A percentile compares a stretch with the other conserved stretches of the same genome.
Evolutionary conservation across 352 stramenopile species (phyloP).

Genomic region (Phytophthora foliorum): DNA sequence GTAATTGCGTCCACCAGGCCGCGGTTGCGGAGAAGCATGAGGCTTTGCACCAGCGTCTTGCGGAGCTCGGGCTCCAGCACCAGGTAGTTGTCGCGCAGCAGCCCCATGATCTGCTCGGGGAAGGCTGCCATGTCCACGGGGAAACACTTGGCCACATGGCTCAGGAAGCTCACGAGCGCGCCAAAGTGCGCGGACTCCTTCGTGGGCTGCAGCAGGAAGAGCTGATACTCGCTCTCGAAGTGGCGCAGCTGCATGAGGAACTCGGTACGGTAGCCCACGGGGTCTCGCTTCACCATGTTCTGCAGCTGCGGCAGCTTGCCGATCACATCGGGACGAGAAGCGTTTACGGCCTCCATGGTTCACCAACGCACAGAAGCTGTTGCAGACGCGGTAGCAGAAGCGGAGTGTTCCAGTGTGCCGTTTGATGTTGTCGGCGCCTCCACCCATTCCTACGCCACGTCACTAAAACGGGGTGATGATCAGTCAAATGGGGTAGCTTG

Average conservation of each 20-base stretch:
- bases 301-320: conserved; percentile 96
- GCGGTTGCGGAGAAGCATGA: conserved; percentile 98
- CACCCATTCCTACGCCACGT: conserved; percentile 30
- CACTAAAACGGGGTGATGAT: conserved; percentile 1
- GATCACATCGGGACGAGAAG: conserved; percentile 87
- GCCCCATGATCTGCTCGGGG: conserved; percentile 92
- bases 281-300: conserved; percentile 99
- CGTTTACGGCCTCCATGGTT: conserved; percentile 74
- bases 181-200: conserved; percentile 95
- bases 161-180: conserved; percentile 97
- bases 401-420: conserved; percentile 1
- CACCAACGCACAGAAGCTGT: background rate
- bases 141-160: conserved; percentile 93
- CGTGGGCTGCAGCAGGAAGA: conserved; percentile 94
- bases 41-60: conserved; percentile 94
- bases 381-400: conserved; percentile 3
- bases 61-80: conserved; percentile 94
- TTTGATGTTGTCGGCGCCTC: conserved; percentile 28
- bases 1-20: conserved; percentile 92
- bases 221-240: conserved; percentile 96
- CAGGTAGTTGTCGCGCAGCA: conserved; percentile 93
- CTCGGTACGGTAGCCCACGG: conserved; percentile 96
- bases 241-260: conserved; percentile 98
- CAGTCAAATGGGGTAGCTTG: background rate
- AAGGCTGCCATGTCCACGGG: conserved; percentile 89